phyloP scores from a whole-genome alignment of 352 stramenopile genomes.

The Globisporangium spinosum region DNA sequence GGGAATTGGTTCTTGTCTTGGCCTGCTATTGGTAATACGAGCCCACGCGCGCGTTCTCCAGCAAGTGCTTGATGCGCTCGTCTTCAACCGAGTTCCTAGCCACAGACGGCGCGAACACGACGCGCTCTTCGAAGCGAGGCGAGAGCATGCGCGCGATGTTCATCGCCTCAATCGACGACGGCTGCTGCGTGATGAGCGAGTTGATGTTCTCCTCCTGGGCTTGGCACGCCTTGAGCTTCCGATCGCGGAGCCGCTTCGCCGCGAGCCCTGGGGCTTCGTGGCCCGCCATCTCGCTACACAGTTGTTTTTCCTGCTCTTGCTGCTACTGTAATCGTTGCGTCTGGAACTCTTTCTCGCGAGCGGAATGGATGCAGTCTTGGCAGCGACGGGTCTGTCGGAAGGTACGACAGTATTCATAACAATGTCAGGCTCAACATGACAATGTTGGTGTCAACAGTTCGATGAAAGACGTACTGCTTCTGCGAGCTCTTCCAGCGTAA shows the following conservation, averaged over 20 bases:
- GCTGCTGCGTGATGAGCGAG: conserved; percentile 60
- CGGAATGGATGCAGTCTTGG: conserved; percentile 42
- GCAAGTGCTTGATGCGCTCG: conserved; percentile 53
- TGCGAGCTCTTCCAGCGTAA: conserved; percentile 20
- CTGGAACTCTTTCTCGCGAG: conserved; percentile 36
- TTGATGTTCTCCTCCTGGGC: conserved; percentile 53
- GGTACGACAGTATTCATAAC: neutral
- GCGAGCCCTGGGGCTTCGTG: conserved; percentile 37
- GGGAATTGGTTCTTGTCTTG: neutral
- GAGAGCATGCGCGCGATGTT: conserved; percentile 81
- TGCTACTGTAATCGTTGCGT: conserved; percentile 22
- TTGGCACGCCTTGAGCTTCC: conserved; percentile 40
- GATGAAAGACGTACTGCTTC: conserved; percentile 29
- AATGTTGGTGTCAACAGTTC: too few relatives aligned
- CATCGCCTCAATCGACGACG: conserved; percentile 75
- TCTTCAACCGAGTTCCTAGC: conserved; percentile 52
- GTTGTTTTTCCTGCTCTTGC: conserved; percentile 29
- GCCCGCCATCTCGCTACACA: conserved; percentile 29
- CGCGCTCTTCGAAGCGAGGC: conserved; percentile 57
- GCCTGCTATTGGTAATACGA: conserved; percentile 58
- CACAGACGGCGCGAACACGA: conserved; percentile 50
- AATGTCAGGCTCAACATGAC: neutral
- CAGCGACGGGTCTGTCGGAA: conserved; percentile 40
- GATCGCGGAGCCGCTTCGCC: conserved; percentile 41
- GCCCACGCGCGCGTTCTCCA: conserved; percentile 46